phyloP scores from a whole-genome alignment of 352 stramenopile genomes.

The Phytophthora pini region DNA sequence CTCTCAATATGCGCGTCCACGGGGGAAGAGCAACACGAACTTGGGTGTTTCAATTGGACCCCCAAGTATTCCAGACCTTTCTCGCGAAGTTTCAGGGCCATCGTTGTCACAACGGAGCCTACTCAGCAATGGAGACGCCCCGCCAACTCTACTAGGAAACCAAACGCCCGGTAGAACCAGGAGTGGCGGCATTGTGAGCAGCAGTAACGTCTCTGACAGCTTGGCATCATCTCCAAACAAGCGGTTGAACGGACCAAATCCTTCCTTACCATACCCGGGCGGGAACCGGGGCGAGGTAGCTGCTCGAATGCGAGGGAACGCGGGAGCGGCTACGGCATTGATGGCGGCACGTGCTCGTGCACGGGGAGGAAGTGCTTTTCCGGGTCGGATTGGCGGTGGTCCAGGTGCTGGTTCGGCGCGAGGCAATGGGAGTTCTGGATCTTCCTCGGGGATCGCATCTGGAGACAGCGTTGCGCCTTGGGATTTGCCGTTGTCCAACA shows the following conservation, averaged over 20 bases:
- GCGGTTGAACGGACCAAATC: constrained; percentile 32
- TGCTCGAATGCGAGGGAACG: constrained; percentile 51
- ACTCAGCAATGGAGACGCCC: constrained; percentile 28
- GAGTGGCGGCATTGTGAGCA: constrained; percentile 39
- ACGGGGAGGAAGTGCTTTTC: constrained; percentile 58
- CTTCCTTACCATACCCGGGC: constrained; percentile 29
- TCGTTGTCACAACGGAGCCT: constrained; percentile 57
- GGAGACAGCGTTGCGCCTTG: constrained; percentile 69
- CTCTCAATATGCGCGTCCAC: constrained; percentile 36
- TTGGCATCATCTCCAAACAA: constrained; percentile 64
- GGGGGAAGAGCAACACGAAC: constrained; percentile 48
- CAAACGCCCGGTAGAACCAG: constrained; percentile 22
- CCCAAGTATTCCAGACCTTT: constrained; percentile 46
- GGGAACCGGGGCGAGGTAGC: constrained; percentile 23
- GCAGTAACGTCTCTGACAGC: constrained; percentile 41
- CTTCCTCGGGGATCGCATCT: constrained; percentile 19
- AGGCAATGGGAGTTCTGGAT: constrained; percentile 20
- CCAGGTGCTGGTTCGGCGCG: constrained; percentile 42
- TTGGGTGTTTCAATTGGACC: constrained; percentile 28
- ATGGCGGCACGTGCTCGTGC: constrained; percentile 76
- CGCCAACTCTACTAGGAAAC: constrained; percentile 11
- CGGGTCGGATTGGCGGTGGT: constrained; percentile 49
- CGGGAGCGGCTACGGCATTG: constrained; percentile 70
- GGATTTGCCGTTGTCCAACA: constrained; percentile 67
- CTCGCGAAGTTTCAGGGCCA: constrained; percentile 53